Conservation (phyloP, 495 filamentous ascomycete species). For the Tuber indicum region DNA sequence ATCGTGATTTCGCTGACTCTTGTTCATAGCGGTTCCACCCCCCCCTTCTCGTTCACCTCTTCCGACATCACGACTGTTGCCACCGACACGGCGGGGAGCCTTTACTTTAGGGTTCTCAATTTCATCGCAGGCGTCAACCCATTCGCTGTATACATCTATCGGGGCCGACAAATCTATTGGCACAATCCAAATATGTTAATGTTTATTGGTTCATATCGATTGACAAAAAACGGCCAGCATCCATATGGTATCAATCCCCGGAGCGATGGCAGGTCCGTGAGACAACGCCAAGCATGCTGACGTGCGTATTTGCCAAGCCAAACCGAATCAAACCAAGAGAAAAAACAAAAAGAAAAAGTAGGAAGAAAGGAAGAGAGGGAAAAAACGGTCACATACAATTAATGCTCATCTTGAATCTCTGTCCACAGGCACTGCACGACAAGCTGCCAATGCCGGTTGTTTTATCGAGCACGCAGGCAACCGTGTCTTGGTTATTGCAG, state of each 20-base stretch:
- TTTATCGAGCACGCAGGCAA: slow-evolving; percentile 83
- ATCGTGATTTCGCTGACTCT: slow-evolving; percentile 12
- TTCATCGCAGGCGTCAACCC: too few relatives aligned
- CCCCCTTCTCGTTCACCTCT: slow-evolving; percentile 48
- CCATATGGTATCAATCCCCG: slow-evolving; percentile 2
- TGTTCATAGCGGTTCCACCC: slow-evolving; percentile 40
- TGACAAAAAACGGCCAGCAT: not conserved
- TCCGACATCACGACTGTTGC: slow-evolving; percentile 12
- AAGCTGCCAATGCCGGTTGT: slow-evolving; percentile 77
- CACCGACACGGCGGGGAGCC: slow-evolving; percentile 16
- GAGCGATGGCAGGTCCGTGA: too few relatives aligned
- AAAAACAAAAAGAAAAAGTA: not conserved
- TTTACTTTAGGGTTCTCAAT: slow-evolving; percentile 56
- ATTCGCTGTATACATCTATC: slow-evolving; percentile 65
- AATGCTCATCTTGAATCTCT: slow-evolving; percentile 65
- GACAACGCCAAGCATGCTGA: not conserved
- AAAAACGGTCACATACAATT: slow-evolving; percentile 60
- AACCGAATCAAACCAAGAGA: too few relatives aligned
- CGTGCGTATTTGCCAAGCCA: too few relatives aligned
- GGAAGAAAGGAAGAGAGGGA: not conserved
- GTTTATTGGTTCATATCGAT: too few relatives aligned
- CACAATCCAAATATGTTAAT: too few relatives aligned
- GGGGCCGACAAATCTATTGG: slow-evolving; percentile 69
- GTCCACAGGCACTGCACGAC: slow-evolving; percentile 58
- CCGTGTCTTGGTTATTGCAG: slow-evolving; percentile 78